Conservation (phyloP, 2,329 filamentous ascomycete species). For the Fusarium sp. region DNA sequence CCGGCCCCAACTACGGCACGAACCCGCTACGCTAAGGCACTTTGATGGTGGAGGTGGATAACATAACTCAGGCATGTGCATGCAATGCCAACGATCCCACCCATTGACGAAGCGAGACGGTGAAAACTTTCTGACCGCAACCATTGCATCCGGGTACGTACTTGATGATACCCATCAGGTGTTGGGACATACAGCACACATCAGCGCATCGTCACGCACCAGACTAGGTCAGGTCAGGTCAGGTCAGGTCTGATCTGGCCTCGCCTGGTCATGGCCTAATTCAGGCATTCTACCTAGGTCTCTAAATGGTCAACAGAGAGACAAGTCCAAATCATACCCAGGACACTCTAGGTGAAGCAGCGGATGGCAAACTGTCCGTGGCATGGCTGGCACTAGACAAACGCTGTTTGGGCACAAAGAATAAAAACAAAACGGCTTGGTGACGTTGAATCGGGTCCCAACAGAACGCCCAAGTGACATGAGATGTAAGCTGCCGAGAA, state of each 20-base stretch:
- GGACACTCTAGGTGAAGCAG: constrained; percentile 21
- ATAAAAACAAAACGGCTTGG: constrained; percentile 6
- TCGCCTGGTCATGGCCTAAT: background rate
- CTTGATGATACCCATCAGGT: no score
- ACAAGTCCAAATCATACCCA: background rate
- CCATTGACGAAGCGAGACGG: constrained; percentile 25
- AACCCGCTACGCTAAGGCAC: constrained; percentile 26
- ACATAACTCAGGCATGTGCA: background rate
- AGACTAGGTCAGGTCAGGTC: background rate
- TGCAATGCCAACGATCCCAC: constrained; percentile 8
- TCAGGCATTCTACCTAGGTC: constrained; percentile 9
- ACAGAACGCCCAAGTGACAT: constrained; percentile 25
- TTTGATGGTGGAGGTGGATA: constrained; percentile 16
- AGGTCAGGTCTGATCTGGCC: no score
- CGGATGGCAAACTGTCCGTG: constrained; percentile 19
- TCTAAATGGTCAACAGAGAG: constrained; percentile 6
- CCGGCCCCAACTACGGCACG: constrained; percentile 35
- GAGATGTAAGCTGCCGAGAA: constrained; percentile 5
- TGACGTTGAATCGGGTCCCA: constrained; percentile 22
- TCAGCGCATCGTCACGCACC: constrained; percentile 8
- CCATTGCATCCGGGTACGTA: constrained; percentile 1
- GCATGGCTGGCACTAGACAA: constrained; percentile 16
- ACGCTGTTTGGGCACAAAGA: constrained; percentile 20
- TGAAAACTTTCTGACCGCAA: constrained; percentile 40
- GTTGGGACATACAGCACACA: constrained; percentile 8